Conservation (phyloP, 2,329 filamentous ascomycete species). For the Aaosphaeria arxii region DNA sequence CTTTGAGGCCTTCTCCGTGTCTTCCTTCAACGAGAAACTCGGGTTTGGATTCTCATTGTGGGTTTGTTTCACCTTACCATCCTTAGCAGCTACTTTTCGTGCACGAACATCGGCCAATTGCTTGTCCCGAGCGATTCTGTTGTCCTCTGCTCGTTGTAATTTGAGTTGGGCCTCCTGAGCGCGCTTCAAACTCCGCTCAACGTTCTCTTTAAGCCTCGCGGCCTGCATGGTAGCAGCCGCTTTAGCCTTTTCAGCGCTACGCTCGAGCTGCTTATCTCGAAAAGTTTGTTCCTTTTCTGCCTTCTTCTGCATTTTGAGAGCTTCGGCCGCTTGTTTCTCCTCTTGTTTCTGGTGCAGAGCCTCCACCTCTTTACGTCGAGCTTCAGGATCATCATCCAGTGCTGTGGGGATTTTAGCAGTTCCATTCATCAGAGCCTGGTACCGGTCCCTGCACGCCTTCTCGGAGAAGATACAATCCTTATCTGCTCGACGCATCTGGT, state of each 20-base stretch:
- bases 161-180: conserved; percentile 1
- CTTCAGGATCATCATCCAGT: conserved; percentile 38
- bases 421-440: conserved; percentile 39
- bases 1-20: conserved; percentile 3
- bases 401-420: conserved; percentile 46
- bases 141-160: conserved; percentile 3
- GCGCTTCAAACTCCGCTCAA: conserved; percentile 1
- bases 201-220: conserved; percentile 11
- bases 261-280: conserved; percentile 14
- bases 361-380: conserved; percentile 31
- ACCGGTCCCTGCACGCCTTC: conserved; percentile 46
- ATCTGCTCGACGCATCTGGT: conserved; percentile 41
- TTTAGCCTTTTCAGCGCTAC: conserved; percentile 22
- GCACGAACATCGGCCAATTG: conserved; percentile 4
- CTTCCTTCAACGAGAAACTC: not conserved
- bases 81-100: conserved; percentile 13
- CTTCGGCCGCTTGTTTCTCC: conserved; percentile 15
- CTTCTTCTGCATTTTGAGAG: conserved; percentile 10
- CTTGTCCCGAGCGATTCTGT: conserved; percentile 1
- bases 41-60: conserved; percentile 1
- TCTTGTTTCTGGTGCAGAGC: conserved; percentile 16
- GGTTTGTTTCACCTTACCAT: conserved; percentile 8
- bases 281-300: conserved; percentile 11
- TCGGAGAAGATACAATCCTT: conserved; percentile 43
- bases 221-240: conserved; percentile 15